A percentile compares a stretch with the other conserved stretches of the same genome.
Evolutionary conservation across 2,329 filamentous ascomycete species (phyloP).

Genomic region (Penicillium sp.): DNA sequence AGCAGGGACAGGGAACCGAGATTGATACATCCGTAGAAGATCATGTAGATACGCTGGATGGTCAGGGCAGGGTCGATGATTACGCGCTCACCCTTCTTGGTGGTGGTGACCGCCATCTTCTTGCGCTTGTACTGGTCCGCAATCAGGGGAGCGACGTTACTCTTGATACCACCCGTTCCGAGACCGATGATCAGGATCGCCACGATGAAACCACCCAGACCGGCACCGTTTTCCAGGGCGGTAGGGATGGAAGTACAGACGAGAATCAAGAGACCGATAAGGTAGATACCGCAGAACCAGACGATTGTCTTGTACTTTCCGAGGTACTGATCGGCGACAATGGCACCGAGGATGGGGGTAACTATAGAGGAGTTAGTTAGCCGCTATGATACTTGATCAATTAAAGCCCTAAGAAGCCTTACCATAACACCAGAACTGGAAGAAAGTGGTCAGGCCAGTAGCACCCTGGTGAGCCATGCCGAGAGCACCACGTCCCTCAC

Average conservation of each 20-base stretch:
- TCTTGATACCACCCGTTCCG: slow-evolving; percentile 69
- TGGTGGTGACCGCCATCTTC: slow-evolving; percentile 50
- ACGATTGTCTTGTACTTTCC: slow-evolving; percentile 63
- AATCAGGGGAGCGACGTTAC: slow-evolving; percentile 60
- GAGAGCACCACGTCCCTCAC: slow-evolving; percentile 41
- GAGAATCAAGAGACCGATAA: slow-evolving; percentile 57
- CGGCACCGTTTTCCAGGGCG: slow-evolving; percentile 51
- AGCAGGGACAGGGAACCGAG: slow-evolving; percentile 68
- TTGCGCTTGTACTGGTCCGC: slow-evolving; percentile 65
- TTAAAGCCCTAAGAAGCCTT: slow-evolving; percentile 7
- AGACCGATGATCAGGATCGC: slow-evolving; percentile 63
- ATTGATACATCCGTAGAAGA: slow-evolving; percentile 75
- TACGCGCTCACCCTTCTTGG: slow-evolving; percentile 53
- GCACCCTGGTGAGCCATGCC: slow-evolving; percentile 47
- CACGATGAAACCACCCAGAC: slow-evolving; percentile 56
- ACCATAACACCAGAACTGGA: slow-evolving; percentile 57
- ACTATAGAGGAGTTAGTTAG: slow-evolving; percentile 27
- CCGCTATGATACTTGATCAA: slow-evolving; percentile 1
- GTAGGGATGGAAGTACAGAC: slow-evolving; percentile 55
- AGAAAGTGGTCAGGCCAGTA: slow-evolving; percentile 53
- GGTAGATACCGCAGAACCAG: slow-evolving; percentile 58
- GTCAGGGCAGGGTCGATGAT: slow-evolving; percentile 67
- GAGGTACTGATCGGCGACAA: slow-evolving; percentile 60
- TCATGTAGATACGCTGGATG: slow-evolving; percentile 68
- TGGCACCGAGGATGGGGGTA: slow-evolving; percentile 59